Evolutionary conservation across 192 early-diverging fungal genomes (phyloP), one percentile per base, ranked within the genome.

Genomic region (Coemansia asiatica): DNA sequence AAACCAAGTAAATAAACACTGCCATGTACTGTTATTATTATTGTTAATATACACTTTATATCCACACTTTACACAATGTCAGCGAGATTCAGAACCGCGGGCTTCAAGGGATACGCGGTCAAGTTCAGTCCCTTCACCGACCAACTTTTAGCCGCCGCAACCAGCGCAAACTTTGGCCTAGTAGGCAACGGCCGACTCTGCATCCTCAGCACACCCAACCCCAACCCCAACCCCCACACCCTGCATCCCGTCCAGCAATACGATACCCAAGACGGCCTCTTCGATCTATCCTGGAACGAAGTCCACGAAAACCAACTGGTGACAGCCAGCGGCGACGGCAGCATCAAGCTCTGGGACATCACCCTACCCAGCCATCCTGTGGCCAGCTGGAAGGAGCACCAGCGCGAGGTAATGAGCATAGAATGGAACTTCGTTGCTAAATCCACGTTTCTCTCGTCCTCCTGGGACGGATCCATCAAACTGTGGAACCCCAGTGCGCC

Each of bases 201-300:
- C 83, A 76, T 95, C 47, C 76, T 96, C 6, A 85, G 76, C 66
- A 69, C 55, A 27, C 8, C 55, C 25, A 18, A 15, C 13, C 83
- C 56, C 56, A 68, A 35, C 60, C 66, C 63, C 0, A 48, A 49
- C 4, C 40, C 61, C 22, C 83, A 51, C 33, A 56, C 53, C 1
- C 62, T 64, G 16, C 18, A 26, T 16, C 55, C 68, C 33, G 47
- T 40, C 13, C 58, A 60, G 58, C 94, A 92, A 36, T 99, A 89
- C 71, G 97, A 98, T 66, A 97, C 96, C 2, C 95, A 97, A 80
- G 97, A 99, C 72, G 96, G 94, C 7, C 74, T 98, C 7, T 99
- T 93, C 76, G 97, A 99, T 76, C 74, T 90, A 33, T 87, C 90
- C 29, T 99, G 97, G 97, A 95, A 90, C 73, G 97, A 99, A 74